These are phyloP conservation scores for Dendrobium huoshanense DNA, from an alignment of 106 monocot genomes.

Conservation along the genomic window DNA sequence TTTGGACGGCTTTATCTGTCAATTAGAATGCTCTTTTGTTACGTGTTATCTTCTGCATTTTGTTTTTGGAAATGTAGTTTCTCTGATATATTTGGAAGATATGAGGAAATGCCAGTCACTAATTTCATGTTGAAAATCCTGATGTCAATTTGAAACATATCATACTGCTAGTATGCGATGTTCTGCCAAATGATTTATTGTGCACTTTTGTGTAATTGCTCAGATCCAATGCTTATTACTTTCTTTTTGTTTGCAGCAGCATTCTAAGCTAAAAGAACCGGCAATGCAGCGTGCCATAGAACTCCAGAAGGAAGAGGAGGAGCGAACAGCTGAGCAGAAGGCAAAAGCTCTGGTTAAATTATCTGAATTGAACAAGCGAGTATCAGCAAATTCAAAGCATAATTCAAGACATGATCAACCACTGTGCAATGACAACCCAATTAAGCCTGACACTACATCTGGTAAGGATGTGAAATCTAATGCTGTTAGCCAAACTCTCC, in stretches of 20 bases:
- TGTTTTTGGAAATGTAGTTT: no score
- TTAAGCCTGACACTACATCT: slow-evolving; percentile 10
- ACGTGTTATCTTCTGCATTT: neutral
- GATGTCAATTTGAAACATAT: no score
- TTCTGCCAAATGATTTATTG: neutral
- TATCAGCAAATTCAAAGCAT: slow-evolving; percentile 25
- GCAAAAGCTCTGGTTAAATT: slow-evolving; percentile 95
- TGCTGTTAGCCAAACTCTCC: neutral
- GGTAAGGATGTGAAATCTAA: neutral
- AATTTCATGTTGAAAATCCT: no score
- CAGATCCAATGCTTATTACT: neutral
- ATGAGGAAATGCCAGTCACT: no score
- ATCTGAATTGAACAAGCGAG: slow-evolving; percentile 71
- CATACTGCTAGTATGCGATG: no score
- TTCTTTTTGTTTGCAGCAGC: slow-evolving; percentile 32
- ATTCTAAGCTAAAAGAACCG: slow-evolving; percentile 64
- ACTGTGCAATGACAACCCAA: slow-evolving; percentile 5
- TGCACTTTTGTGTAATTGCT: neutral
- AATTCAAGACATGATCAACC: slow-evolving; percentile 5
- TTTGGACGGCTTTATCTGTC: neutral
- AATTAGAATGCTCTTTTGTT: neutral
- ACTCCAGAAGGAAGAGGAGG: slow-evolving; percentile 74
- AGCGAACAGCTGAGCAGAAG: slow-evolving; percentile 69
- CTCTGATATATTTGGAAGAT: no score
- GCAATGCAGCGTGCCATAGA: slow-evolving; percentile 66